Base-by-base conservation (phyloP, 2,329 filamentous ascomycete genomes). In the Monilinia aucupariae region DNA sequence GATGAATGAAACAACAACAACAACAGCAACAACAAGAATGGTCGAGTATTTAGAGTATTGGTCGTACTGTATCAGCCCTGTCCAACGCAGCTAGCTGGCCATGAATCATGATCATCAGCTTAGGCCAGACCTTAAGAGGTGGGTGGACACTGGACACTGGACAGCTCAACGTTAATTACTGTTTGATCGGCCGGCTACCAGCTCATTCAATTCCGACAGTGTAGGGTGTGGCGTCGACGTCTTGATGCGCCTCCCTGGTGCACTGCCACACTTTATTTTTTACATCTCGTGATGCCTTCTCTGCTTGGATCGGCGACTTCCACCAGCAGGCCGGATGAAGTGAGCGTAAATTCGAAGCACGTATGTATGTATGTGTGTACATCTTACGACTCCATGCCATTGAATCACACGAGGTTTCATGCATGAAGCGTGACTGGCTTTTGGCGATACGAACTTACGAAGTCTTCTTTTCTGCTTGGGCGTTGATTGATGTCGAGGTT, bases 201-300 rank as follows among this genome's bases (percentile, higher is more conserved):
- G 10, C 39, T 45, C 53, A 45, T 22, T 9, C 34, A 47, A 12
- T 12, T 6, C 41, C 39, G 27, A 45, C 9, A 9, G n/a, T n/a
- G 25, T 6, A 9, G 34, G 15, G 17, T 45, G 53, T 56, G 41
- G 41, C 41, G 39, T 34, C 9, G 12, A 7, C 37, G 12, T 13
- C n/a, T n/a, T n/a, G n/a, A n/a, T n/a, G n/a, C n/a, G n/a, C n/a
- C n/a, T n/a, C 15, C 37, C 8, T 39, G 12, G 37, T 63, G 37
- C 37, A 61, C 41, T 48, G 49, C 54, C 65, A 65, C 65, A 64
- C 58, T 64, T 56, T 61, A 56, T 64, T 66, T 50, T 48, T 50
- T 64, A 22, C 58, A 65, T 32, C 66, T 67, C 67, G 66, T 68
- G 67, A 68, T 66, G 48, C 22, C 25, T 60, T n/a, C n/a, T n/a